Percentiles rank a stretch among this genome's conserved stretches.
Conservation (phyloP, 768 basidiomycete species). For the Rhodosporidiobolus sp. region DNA sequence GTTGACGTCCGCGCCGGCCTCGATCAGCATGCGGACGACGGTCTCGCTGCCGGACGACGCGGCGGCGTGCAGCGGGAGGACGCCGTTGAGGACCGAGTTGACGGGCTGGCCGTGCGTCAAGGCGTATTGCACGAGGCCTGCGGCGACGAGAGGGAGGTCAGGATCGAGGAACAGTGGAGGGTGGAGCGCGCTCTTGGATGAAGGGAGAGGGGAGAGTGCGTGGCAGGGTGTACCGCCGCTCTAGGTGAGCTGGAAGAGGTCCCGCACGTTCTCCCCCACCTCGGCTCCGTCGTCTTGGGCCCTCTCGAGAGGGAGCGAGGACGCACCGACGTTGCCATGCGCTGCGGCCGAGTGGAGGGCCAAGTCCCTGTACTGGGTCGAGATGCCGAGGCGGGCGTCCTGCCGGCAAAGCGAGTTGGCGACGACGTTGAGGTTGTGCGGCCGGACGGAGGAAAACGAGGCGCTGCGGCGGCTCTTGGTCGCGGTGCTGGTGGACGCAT, state of each 20-base stretch:
- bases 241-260: too few relatives aligned
- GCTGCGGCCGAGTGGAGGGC: constrained; percentile 54
- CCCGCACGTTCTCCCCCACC: not conserved
- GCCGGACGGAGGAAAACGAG: too few relatives aligned
- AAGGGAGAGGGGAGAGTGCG: too few relatives aligned
- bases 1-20: constrained; percentile 96
- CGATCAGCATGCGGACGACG: constrained; percentile 83
- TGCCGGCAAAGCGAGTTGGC: constrained; percentile 14
- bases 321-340: constrained; percentile 68
- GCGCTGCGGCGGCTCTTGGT: not conserved
- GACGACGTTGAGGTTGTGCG: too few relatives aligned
- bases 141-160: not conserved
- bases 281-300: too few relatives aligned
- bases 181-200: too few relatives aligned
- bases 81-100: constrained; percentile 91
- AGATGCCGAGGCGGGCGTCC: constrained; percentile 25
- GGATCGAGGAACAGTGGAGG: not conserved
- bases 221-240: too few relatives aligned
- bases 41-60: constrained; percentile 83
- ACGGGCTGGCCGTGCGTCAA: constrained; percentile 90
- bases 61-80: constrained; percentile 94
- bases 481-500: not conserved
- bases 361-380: constrained; percentile 48
- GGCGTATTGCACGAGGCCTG: constrained; percentile 81
- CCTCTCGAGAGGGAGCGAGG: not conserved